Evolutionary conservation across 1,139 yeast species (phyloP).

Genomic region (Neolecta irregularis): DNA sequence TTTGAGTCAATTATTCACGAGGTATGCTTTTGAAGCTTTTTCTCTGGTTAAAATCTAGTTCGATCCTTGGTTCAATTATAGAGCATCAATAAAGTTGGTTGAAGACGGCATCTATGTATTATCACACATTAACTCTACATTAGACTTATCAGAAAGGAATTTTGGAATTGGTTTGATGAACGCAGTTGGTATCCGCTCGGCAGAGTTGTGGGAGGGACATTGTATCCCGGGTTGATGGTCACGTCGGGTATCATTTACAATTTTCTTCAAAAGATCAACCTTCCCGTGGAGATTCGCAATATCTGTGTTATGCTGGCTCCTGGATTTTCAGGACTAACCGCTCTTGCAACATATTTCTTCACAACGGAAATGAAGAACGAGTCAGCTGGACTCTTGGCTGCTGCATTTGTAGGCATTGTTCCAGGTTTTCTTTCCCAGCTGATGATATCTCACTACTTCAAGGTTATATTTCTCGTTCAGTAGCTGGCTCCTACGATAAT

Average conservation of each 20-base stretch:
- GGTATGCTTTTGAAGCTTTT: too few species aligned
- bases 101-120: slow-evolving; percentile 66
- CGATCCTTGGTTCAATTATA: slow-evolving; percentile 96
- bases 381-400: slow-evolving; percentile 81
- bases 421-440: slow-evolving; percentile 74
- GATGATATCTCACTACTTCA: slow-evolving; percentile 9
- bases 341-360: slow-evolving; percentile 77
- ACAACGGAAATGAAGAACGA: slow-evolving; percentile 83
- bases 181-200: slow-evolving; percentile 99
- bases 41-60: too few species aligned
- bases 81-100: slow-evolving; percentile 86
- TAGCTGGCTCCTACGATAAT: slow-evolving; percentile 96
- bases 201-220: slow-evolving; percentile 96
- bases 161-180: slow-evolving; percentile 96
- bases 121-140: too few species aligned
- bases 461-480: slow-evolving; percentile 92
- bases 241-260: slow-evolving; percentile 86
- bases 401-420: slow-evolving; percentile 91
- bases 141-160: too few species aligned
- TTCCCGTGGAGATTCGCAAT: slow-evolving; percentile 89
- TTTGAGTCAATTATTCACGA: too few species aligned
- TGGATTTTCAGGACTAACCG: slow-evolving; percentile 86
- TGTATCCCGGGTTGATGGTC: slow-evolving; percentile 97
- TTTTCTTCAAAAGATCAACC: slow-evolving; percentile 41
- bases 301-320: slow-evolving; percentile 95